phyloP scores from a whole-genome alignment of 1,139 yeast genomes.

The Kurtzmaniella quercitrusa region DNA sequence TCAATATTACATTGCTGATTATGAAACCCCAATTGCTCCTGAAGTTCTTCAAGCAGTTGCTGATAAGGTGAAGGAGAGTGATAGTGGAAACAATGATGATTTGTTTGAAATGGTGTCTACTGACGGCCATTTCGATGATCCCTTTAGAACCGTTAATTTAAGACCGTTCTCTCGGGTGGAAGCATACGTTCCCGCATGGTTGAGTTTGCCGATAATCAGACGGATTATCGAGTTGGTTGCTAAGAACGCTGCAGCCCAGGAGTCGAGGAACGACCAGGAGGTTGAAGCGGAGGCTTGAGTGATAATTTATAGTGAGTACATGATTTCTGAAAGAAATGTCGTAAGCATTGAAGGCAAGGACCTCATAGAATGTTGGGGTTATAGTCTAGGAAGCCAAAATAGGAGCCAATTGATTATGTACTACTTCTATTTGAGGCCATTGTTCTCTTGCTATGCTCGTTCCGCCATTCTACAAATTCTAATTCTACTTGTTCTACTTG shows the following conservation, averaged over 20 bases:
- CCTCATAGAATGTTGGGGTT: too few relatives aligned
- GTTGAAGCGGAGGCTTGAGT: slow-evolving; percentile 8
- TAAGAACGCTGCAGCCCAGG: slow-evolving; percentile 59
- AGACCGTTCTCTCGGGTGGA: slow-evolving; percentile 88
- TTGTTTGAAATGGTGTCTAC: slow-evolving; percentile 67
- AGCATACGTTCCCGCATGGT: slow-evolving; percentile 95
- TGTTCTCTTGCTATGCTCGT: too few relatives aligned
- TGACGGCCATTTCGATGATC: slow-evolving; percentile 82
- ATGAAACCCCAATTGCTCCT: slow-evolving; percentile 89
- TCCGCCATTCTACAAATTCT: too few relatives aligned
- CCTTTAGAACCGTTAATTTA: slow-evolving; percentile 80
- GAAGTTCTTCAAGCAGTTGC: slow-evolving; percentile 83
- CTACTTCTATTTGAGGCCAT: background rate
- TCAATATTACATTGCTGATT: slow-evolving; percentile 89
- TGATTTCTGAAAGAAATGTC: background rate
- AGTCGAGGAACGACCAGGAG: slow-evolving; percentile 14
- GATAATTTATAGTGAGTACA: slow-evolving; percentile 1
- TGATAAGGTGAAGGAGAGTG: slow-evolving; percentile 69
- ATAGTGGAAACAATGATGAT: slow-evolving; percentile 54
- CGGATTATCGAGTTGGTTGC: slow-evolving; percentile 89
- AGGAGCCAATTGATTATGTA: too few relatives aligned
- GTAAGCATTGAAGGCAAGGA: too few relatives aligned
- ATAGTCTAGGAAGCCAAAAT: too few relatives aligned
- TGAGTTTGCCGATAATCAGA: slow-evolving; percentile 83
- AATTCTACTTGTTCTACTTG: too few relatives aligned